Evolutionary conservation across 2,329 filamentous ascomycete species (phyloP).

Genomic region (Calonectria multiphialidica): DNA sequence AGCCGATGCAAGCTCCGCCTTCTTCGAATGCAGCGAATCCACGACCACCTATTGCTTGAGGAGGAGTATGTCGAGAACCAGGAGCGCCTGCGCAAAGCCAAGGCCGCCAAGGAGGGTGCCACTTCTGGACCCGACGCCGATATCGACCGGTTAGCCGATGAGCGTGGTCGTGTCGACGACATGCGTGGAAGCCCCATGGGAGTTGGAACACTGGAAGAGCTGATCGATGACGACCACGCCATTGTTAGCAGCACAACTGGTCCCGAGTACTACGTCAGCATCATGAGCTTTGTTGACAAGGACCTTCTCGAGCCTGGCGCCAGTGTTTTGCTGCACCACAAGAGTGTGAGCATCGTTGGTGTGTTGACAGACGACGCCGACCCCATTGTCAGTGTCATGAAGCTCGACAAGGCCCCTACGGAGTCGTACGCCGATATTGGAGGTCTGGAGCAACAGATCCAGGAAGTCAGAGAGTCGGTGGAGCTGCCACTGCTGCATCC

Average conservation of each 20-base stretch:
- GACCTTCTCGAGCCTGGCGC: constrained; percentile 96
- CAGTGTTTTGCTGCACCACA: constrained; percentile 95
- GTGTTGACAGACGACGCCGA: constrained; percentile 97
- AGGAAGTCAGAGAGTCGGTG: constrained; percentile 97
- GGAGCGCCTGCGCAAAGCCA: constrained; percentile 93
- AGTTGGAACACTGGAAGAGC: constrained; percentile 95
- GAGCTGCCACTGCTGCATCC: constrained; percentile 95
- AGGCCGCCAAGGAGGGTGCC: constrained; percentile 79
- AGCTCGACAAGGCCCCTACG: constrained; percentile 97
- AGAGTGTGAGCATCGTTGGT: constrained; percentile 97
- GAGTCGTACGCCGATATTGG: constrained; percentile 99
- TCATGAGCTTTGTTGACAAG: constrained; percentile 99
- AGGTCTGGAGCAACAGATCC: constrained; percentile 93
- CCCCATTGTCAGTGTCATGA: constrained; percentile 97
- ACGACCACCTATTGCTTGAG: constrained; percentile 95
- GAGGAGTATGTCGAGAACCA: constrained; percentile 99
- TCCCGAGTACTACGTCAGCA: constrained; percentile 98
- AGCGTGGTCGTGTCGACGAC: constrained; percentile 94
- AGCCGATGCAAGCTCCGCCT: constrained; percentile 98
- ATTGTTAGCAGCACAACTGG: constrained; percentile 98
- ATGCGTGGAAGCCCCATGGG: constrained; percentile 99
- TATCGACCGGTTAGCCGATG: constrained; percentile 89
- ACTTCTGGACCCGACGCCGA: constrained; percentile 78
- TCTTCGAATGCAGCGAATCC: constrained; percentile 97
- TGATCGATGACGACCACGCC: constrained; percentile 99